Base-by-base conservation (phyloP, 768 basidiomycete species). In the Leccinum olivaceopallidum region DNA sequence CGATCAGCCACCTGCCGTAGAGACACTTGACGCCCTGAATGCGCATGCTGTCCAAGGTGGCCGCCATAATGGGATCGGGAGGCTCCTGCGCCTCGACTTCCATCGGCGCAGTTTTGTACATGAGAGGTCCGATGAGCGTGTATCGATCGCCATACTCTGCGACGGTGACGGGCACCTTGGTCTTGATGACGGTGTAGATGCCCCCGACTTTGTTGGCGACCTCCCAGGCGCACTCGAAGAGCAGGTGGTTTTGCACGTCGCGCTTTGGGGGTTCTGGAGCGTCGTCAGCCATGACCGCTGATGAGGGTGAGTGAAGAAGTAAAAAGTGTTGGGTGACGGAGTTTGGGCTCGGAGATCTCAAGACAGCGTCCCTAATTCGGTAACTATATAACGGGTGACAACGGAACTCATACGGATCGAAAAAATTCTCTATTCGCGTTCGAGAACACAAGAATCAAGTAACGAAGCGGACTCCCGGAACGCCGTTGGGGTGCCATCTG, bases 141-240 rank as follows among this genome's bases (percentile, higher is more conserved):
- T 96, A 97, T 70, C 95, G 84, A 77, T 94, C 92, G 70, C 92
- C 95, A 78, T 90, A 98, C 77, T 98, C 97, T 58, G 87, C 86
- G 71, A 95, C 91, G 67, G 97, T 98, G 78, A 99, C 94, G 57
- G 97, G 97, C 59, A 97, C 95, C 74, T 99, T 99, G 55, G 97
- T 98, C 80, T 98, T 98, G 74, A 98, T 97, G 79, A 99, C 96
- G 65, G 96, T 98, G 83, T 98, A 98, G 77, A 98, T 98, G 63
- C 96, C 96, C 67, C 95, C 96, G 75, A 98, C 95, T 77, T 97
- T 98, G 85, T 98, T 97, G 36, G 90, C 95, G 68, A 97, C 95
- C 79, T 97, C 95, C 95, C 95, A 98, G 36, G 95, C 95, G 74
- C 90, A 93, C 73, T 97, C 95, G 71, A 97, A 97, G 71, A 97